phyloP scores from a whole-genome alignment of 73 alveolate genomes.

The Blepharisma stoltei region DNA sequence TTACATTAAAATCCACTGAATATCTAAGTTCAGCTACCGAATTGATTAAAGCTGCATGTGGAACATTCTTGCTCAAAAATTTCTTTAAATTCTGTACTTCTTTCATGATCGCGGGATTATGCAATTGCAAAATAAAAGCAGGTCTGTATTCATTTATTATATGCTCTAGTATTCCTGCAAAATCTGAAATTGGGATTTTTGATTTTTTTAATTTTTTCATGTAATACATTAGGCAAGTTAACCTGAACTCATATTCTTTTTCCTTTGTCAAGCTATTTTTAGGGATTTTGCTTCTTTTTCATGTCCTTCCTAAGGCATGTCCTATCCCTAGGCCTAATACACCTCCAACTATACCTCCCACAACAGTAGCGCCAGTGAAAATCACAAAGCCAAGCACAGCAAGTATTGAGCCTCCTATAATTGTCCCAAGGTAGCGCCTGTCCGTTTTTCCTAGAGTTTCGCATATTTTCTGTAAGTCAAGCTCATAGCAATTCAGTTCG shows the following conservation, averaged over 20 bases:
- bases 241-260: not conserved
- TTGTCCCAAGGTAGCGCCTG: too few species aligned
- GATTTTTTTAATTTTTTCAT: slow-evolving; percentile 3
- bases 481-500: too few species aligned
- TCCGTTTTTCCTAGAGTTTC: too few species aligned
- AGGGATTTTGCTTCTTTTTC: too few species aligned
- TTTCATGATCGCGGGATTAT: not conserved
- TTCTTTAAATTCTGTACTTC: slow-evolving; percentile 2
- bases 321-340: too few species aligned
- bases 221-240: not conserved
- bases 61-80: not conserved
- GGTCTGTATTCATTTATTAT: not conserved
- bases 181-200: not conserved
- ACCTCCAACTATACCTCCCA: too few species aligned
- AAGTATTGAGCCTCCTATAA: too few species aligned
- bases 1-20: not conserved
- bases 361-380: too few species aligned
- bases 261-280: not conserved
- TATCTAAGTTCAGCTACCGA: not conserved
- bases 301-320: too few species aligned
- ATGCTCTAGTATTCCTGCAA: not conserved
- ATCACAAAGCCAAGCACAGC: too few species aligned
- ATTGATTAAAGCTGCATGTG: not conserved
- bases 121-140: not conserved
- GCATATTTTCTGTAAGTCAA: too few species aligned